Percentiles rank a stretch among this genome's conserved stretches.
phyloP scores from a whole-genome alignment of 768 basidiomycete species.

The Tricholoma flavovirens region DNA sequence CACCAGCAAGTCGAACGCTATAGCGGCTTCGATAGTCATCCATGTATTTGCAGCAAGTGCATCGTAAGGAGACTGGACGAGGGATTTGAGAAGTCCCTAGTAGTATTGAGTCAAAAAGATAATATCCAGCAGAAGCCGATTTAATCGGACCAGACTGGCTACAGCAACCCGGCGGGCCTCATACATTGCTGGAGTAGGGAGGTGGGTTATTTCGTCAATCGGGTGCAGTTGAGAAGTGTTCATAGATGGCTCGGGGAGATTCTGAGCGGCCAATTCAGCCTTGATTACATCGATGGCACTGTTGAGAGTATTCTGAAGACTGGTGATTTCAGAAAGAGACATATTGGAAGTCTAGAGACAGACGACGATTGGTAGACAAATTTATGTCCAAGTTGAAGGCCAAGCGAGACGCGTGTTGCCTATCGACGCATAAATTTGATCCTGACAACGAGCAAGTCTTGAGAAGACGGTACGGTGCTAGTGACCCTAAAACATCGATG shows the following conservation, averaged over 20 bases:
- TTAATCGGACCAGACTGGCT: conserved; percentile 25
- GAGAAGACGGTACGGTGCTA: too few relatives aligned
- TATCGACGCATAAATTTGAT: neutral
- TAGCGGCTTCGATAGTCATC: conserved; percentile 27
- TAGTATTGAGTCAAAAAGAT: too few relatives aligned
- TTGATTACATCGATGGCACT: conserved; percentile 33
- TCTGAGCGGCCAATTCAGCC: conserved; percentile 29
- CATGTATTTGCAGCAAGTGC: conserved; percentile 29
- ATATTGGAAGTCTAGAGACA: conserved; percentile 7
- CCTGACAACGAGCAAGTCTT: neutral
- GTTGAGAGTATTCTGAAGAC: conserved; percentile 35
- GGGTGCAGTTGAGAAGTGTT: conserved; percentile 30
- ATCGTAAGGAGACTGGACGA: conserved; percentile 32
- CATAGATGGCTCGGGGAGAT: conserved; percentile 30
- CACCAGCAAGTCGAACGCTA: conserved; percentile 29
- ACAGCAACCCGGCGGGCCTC: conserved; percentile 30
- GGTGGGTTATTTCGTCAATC: conserved; percentile 30
- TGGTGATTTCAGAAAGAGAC: conserved; percentile 32
- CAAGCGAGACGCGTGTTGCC: neutral
- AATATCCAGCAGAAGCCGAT: neutral
- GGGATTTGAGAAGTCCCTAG: conserved; percentile 29
- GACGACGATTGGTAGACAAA: neutral
- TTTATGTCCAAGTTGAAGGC: neutral
- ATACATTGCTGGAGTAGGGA: conserved; percentile 31
- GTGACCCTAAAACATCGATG: neutral